Evolutionary conservation across 768 basidiomycete species (phyloP).

Genomic region (Suillus alpinus): DNA sequence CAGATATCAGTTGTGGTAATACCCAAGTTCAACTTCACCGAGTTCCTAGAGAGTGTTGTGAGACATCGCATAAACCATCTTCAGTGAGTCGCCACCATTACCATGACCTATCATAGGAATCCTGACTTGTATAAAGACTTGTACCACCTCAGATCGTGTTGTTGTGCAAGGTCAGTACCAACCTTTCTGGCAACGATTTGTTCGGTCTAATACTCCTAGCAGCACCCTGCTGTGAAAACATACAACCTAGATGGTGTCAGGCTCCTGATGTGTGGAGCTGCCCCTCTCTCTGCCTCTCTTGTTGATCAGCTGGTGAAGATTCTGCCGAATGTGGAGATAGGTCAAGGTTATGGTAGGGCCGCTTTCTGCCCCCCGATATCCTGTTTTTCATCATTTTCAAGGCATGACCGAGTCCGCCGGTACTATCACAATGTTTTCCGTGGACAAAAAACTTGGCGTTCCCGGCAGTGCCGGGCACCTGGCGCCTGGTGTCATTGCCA

Average conservation of each 20-base stretch:
- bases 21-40: slow-evolving; percentile 59
- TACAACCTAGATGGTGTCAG: slow-evolving; percentile 53
- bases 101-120: not conserved
- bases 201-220: slow-evolving; percentile 1
- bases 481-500: slow-evolving; percentile 53
- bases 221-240: slow-evolving; percentile 53
- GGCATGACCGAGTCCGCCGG: slow-evolving; percentile 69
- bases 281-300: slow-evolving; percentile 59
- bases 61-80: slow-evolving; percentile 56
- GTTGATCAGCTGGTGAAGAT: slow-evolving; percentile 42
- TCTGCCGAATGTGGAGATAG: slow-evolving; percentile 58
- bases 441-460: slow-evolving; percentile 45
- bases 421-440: slow-evolving; percentile 47
- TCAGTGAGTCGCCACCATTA: slow-evolving; percentile 36
- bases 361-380: not conserved
- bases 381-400: slow-evolving; percentile 18
- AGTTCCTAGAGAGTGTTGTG: slow-evolving; percentile 60
- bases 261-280: slow-evolving; percentile 57
- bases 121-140: slow-evolving; percentile 34
- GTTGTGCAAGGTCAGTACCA: slow-evolving; percentile 57
- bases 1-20: slow-evolving; percentile 58
- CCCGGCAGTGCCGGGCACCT: slow-evolving; percentile 50
- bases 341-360: slow-evolving; percentile 58
- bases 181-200: not conserved
- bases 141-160: slow-evolving; percentile 67